Evolutionary conservation across 192 early-diverging fungal genomes (phyloP).

Genomic region (Mortierella antarctica): DNA sequence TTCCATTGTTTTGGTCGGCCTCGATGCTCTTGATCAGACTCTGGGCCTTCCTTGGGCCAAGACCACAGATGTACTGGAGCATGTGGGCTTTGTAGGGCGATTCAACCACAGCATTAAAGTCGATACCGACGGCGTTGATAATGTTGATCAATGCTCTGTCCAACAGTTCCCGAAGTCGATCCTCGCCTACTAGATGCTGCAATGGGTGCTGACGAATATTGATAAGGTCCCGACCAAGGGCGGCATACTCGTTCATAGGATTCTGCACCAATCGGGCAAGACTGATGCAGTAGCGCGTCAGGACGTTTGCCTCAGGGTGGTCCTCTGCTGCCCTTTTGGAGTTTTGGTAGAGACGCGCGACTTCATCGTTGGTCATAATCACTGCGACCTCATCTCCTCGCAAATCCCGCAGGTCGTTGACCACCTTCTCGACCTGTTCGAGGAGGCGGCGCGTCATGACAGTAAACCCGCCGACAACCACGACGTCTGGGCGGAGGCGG

Average conservation of each 20-base stretch:
- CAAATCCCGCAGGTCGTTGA: slow-evolving; percentile 61
- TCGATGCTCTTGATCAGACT: slow-evolving; percentile 76
- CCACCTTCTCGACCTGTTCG: slow-evolving; percentile 69
- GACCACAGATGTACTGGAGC: slow-evolving; percentile 92
- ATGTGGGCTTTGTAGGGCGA: slow-evolving; percentile 73
- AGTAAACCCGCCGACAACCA: slow-evolving; percentile 85
- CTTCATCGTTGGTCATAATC: slow-evolving; percentile 88
- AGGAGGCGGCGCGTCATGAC: slow-evolving; percentile 80
- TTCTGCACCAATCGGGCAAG: slow-evolving; percentile 89
- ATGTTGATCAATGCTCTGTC: slow-evolving; percentile 92
- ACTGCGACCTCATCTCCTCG: slow-evolving; percentile 65
- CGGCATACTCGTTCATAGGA: slow-evolving; percentile 82
- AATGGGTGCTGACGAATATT: slow-evolving; percentile 79
- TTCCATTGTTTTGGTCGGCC: slow-evolving; percentile 47
- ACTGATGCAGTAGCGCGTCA: slow-evolving; percentile 89
- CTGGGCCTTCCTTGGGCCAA: slow-evolving; percentile 94
- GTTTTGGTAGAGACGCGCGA: slow-evolving; percentile 87
- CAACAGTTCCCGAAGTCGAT: slow-evolving; percentile 70
- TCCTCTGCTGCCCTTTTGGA: slow-evolving; percentile 75
- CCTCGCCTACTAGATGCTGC: slow-evolving; percentile 76
- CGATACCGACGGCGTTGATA: slow-evolving; percentile 86
- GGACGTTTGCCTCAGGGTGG: slow-evolving; percentile 71
- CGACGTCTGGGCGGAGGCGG: slow-evolving; percentile 75
- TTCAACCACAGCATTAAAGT: slow-evolving; percentile 83
- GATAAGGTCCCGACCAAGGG: slow-evolving; percentile 71